Base-by-base conservation (phyloP, 345 rosid genomes). In the Noccaea bulbosa region DNA sequence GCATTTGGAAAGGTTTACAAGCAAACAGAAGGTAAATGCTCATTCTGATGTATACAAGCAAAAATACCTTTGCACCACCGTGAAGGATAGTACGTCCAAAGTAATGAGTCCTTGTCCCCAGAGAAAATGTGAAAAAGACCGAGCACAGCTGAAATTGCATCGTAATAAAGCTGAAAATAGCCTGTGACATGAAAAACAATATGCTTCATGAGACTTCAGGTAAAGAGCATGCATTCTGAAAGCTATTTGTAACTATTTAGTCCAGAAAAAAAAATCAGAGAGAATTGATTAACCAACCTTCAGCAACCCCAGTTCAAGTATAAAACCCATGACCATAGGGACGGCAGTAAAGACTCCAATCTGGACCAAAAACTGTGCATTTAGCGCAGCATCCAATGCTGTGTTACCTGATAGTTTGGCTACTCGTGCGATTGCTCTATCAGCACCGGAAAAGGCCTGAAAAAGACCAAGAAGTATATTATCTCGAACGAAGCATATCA, bases 11-110 rank as follows among this genome's bases (percentile, higher is more conserved):
- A 54, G 43, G 22, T 49, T 39, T 16, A 11, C 15, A 58, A 65
- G 38, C n/a, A 50, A 8, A 56, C 17, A 74, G 20, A 37, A 46
- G 3, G 40, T 20, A 61, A 63, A 32, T 69, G 58, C 66, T 20
- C 22, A 55, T 34, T n/a, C 7, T 32, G 56, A 63, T 69, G 45
- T 32, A 45, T 39, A 52, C 16, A 45, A 71, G 34, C 6, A 35
- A 53, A 49, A 72, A 54, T 84, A 94, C 99, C 78, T 89, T 91
- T 65, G 99, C 99, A 74, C 99, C 99, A 65, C 99, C 99, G 45
- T 94, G 99, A 74, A 94, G 98, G 52, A 94, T 89, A 50, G 99
- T 94, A 44, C 99, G 96, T n/a, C 99, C 99, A 85, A 94, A 94
- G 79, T 94, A 94, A 83, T 94, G 99, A 73, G 99, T 94, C 65